Percentiles rank a stretch among this genome's conserved stretches.
phyloP scores from a whole-genome alignment of 495 filamentous ascomycete species.

The Penicillium salamii region DNA sequence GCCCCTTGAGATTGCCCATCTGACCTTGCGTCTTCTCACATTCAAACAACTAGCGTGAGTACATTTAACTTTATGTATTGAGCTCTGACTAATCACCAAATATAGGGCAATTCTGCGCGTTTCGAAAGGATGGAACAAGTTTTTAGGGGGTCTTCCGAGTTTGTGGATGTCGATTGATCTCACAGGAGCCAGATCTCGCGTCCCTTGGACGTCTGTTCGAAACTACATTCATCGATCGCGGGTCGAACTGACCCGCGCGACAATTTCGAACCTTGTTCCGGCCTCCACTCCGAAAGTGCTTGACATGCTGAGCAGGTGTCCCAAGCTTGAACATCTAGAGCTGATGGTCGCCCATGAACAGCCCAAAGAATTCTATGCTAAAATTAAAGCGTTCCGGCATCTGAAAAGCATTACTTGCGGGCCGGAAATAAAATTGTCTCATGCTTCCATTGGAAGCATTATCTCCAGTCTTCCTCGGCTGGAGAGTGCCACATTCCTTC shows the following conservation, averaged over 20 bases:
- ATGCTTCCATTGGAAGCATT: slow-evolving; percentile 34
- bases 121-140: slow-evolving; percentile 49
- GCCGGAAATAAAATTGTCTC: slow-evolving; percentile 27
- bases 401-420: slow-evolving; percentile 44
- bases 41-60: slow-evolving; percentile 52
- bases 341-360: slow-evolving; percentile 18
- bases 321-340: slow-evolving; percentile 35
- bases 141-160: slow-evolving; percentile 38
- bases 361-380: slow-evolving; percentile 23
- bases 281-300: slow-evolving; percentile 25
- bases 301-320: slow-evolving; percentile 37
- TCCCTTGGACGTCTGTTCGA: slow-evolving; percentile 37
- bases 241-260: slow-evolving; percentile 37
- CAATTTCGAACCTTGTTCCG: slow-evolving; percentile 31
- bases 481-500: slow-evolving; percentile 38
- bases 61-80: neutral
- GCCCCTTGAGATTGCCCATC: slow-evolving; percentile 46
- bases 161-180: slow-evolving; percentile 56
- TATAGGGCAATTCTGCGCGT: slow-evolving; percentile 49
- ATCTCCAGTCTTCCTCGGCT: slow-evolving; percentile 38
- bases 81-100: neutral
- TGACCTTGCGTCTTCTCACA: slow-evolving; percentile 43
- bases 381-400: slow-evolving; percentile 31
- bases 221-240: slow-evolving; percentile 44
- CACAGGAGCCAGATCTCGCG: slow-evolving; percentile 35